Base-by-base conservation (phyloP, 805 yeast genomes). In the Monosporozyma servazzii region DNA sequence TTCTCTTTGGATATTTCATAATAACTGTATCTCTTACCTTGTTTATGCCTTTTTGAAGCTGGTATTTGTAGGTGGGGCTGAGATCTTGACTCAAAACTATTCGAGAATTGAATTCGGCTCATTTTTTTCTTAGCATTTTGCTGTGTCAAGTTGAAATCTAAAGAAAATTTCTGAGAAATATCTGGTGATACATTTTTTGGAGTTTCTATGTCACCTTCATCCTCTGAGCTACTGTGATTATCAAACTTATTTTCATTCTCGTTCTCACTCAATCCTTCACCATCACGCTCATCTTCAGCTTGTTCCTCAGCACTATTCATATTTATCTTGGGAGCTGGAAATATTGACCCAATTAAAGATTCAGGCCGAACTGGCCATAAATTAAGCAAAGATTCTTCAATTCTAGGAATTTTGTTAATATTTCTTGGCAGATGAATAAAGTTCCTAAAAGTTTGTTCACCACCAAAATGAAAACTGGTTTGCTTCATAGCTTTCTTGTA, bases 351-450 rank as follows among this genome's bases (percentile, higher is more conserved):
- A 5, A 13, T 18, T 23, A 33, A 58, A 41, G 52, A 51, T 27
- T 57, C 51, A 1, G 70, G 67, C 1, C 57, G 56, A 18, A 48
- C 17, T 2, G 65, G 66, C 61, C 69, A 68, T 21, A 71, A 46
- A 45, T 67, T 70, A 6, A 53, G 11, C 1, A 68, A 39, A 0
- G 64, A 40, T 17, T 69, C 67, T 51, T 70, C 71, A 1, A 72
- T 58, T 1, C 71, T 67, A 13, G 63, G 67, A 5, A 68, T 58
- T 0, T 51, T 46, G 0, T 60, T 54, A 8, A 69, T 51, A 45
- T 63, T 56, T 13, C 54, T 17, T 30, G 21, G 45, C 8, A 62
- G 53, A 13, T 61, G 53, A 1, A 67, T 36, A 41, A 68, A 65
- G 3, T 51, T 54, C 0, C 56, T 52, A 23, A 58, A 45, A 15